Conservation (phyloP, 164 flowering plant species). For the Echeveria elegans region DNA sequence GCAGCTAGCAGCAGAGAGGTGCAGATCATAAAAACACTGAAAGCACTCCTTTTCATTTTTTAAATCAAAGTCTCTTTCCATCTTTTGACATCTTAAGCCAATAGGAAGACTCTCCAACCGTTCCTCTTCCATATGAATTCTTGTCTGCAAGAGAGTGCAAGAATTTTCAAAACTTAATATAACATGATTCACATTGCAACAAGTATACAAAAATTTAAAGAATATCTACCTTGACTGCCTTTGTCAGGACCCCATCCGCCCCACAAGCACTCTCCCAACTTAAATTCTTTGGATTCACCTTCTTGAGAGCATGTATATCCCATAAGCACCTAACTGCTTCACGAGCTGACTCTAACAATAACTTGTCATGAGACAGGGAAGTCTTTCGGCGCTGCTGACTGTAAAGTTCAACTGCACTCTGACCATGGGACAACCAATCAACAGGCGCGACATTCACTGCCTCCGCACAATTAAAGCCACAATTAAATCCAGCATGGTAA, state of each 20-base stretch:
- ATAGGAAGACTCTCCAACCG: slow-evolving; percentile 43
- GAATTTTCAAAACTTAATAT: background rate
- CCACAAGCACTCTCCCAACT: slow-evolving; percentile 62
- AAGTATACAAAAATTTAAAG: background rate
- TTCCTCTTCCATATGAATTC: slow-evolving; percentile 59
- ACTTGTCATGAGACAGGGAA: slow-evolving; percentile 71
- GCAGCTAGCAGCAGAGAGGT: slow-evolving; percentile 61
- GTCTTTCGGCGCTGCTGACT: slow-evolving; percentile 60
- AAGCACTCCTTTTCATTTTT: slow-evolving; percentile 62
- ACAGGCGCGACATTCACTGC: slow-evolving; percentile 84
- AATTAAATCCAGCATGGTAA: slow-evolving; percentile 74
- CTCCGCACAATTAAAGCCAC: slow-evolving; percentile 85
- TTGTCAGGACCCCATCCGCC: slow-evolving; percentile 54
- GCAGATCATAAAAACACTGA: slow-evolving; percentile 72
- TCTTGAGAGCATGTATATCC: slow-evolving; percentile 30
- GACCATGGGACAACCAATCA: slow-evolving; percentile 80
- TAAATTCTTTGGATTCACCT: slow-evolving; percentile 28
- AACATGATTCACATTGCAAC: background rate
- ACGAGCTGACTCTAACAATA: slow-evolving; percentile 44
- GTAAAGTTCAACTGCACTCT: slow-evolving; percentile 67
- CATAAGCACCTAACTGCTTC: slow-evolving; percentile 49
- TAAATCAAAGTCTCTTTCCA: slow-evolving; percentile 55
- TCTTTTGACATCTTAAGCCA: slow-evolving; percentile 28
- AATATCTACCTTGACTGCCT: slow-evolving; percentile 48
- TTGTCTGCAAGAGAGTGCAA: slow-evolving; percentile 26